Evolutionary conservation across 306 rosid genomes (phyloP).

Genomic region (Medicago lupulina): DNA sequence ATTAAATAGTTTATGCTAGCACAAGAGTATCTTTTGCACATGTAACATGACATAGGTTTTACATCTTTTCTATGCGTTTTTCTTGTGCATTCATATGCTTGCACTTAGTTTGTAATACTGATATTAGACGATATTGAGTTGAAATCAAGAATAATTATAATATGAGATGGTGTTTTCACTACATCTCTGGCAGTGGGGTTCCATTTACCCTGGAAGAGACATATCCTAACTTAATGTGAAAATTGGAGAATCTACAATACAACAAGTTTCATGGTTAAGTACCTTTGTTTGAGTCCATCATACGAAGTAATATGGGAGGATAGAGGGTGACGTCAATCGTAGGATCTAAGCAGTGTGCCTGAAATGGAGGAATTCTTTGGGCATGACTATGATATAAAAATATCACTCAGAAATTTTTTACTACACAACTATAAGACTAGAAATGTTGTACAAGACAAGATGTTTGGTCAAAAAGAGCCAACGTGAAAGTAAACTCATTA

Average conservation of each 20-base stretch:
- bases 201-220: slow-evolving; percentile 4
- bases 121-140: not conserved
- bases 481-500: not conserved
- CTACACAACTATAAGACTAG: not conserved
- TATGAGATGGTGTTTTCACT: not conserved
- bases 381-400: not conserved
- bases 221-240: not conserved
- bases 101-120: slow-evolving; percentile 5
- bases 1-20: not conserved
- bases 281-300: not conserved
- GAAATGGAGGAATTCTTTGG: not conserved
- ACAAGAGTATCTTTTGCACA: slow-evolving; percentile 1
- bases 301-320: not conserved
- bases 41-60: not conserved
- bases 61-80: not conserved
- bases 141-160: slow-evolving; percentile 8
- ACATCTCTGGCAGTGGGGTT: not conserved
- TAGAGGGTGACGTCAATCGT: not conserved
- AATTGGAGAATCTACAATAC: not conserved
- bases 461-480: not conserved
- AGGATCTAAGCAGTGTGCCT: not conserved
- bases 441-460: not conserved
- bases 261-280: slow-evolving; percentile 4
- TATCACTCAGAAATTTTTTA: not conserved
- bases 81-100: not conserved